Percentiles rank a stretch among this genome's conserved stretches.
Evolutionary conservation across 2,329 filamentous ascomycete genomes (phyloP).

Genomic region (Verticillium tricorpus): DNA sequence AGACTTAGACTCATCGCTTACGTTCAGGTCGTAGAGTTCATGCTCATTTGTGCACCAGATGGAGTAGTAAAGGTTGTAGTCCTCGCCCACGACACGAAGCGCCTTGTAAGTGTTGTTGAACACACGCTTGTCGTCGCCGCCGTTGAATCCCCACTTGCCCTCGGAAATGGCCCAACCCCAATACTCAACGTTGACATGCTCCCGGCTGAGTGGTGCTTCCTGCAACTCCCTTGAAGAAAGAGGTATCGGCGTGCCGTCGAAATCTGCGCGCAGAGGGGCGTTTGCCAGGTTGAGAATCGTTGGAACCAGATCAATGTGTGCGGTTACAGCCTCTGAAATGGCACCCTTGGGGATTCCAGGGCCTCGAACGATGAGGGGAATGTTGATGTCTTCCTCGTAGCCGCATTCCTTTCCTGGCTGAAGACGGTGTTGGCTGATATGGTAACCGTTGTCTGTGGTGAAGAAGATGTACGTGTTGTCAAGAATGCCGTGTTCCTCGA

Average conservation of each 20-base stretch:
- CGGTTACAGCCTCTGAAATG: constrained; percentile 28
- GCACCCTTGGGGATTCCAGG: constrained; percentile 36
- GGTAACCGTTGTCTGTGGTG: constrained; percentile 49
- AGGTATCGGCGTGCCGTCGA: constrained; percentile 46
- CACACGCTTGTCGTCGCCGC: constrained; percentile 15
- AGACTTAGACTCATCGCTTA: constrained; percentile 18
- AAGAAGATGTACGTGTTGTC: constrained; percentile 48
- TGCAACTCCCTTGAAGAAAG: constrained; percentile 17
- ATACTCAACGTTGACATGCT: constrained; percentile 49
- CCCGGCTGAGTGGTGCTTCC: constrained; percentile 21
- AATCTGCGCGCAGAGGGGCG: constrained; percentile 34
- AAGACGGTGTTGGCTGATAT: constrained; percentile 48
- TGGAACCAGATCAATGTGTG: constrained; percentile 51
- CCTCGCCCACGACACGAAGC: constrained; percentile 33
- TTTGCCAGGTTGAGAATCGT: constrained; percentile 41
- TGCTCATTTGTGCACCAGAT: constrained; percentile 46
- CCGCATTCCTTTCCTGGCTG: constrained; percentile 47
- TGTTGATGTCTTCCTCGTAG: constrained; percentile 47
- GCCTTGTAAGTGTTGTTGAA: constrained; percentile 51
- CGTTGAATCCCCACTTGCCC: constrained; percentile 17
- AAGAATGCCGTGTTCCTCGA: constrained; percentile 25
- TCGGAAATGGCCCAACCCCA: constrained; percentile 38
- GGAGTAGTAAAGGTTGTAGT: constrained; percentile 33
- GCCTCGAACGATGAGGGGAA: constrained; percentile 46
- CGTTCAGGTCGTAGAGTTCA: constrained; percentile 47